phyloP scores from a whole-genome alignment of 2,329 filamentous ascomycete genomes.

The Aspergillus ruber region DNA sequence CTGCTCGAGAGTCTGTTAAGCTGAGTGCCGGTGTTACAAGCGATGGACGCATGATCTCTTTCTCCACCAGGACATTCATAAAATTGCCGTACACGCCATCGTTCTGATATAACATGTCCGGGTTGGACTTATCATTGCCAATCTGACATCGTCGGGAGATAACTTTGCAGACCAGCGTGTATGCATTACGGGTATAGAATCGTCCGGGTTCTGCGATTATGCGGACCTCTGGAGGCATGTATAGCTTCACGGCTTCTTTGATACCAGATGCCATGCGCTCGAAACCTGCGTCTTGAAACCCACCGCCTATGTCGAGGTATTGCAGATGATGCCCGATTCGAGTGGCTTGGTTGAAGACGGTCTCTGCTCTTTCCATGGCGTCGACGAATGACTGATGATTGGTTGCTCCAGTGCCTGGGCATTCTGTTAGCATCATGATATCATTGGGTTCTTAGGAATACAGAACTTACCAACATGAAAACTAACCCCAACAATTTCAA shows the following conservation, averaged over 20 bases:
- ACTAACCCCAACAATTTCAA: slow-evolving; percentile 21
- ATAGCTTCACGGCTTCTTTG: neutral
- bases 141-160: slow-evolving; percentile 15
- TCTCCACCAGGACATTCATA: slow-evolving; percentile 10
- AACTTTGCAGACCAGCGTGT: slow-evolving; percentile 17
- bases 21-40: slow-evolving; percentile 1
- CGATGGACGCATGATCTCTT: slow-evolving; percentile 6
- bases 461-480: slow-evolving; percentile 21
- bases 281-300: slow-evolving; percentile 19
- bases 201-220: slow-evolving; percentile 21
- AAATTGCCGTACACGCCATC: slow-evolving; percentile 25
- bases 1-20: neutral
- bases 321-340: slow-evolving; percentile 9
- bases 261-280: slow-evolving; percentile 11
- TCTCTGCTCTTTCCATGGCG: slow-evolving; percentile 11
- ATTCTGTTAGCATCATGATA: neutral
- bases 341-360: slow-evolving; percentile 11
- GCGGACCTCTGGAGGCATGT: slow-evolving; percentile 5
- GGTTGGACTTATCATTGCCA: neutral
- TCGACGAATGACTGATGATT: slow-evolving; percentile 12
- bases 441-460: neutral
- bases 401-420: slow-evolving; percentile 13
- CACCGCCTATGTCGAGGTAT: slow-evolving; percentile 23
- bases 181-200: slow-evolving; percentile 15
- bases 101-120: slow-evolving; percentile 24